These are phyloP conservation scores for Cornus florida DNA, from an alignment of 148 eudicot genomes.

Conservation along the genomic window DNA sequence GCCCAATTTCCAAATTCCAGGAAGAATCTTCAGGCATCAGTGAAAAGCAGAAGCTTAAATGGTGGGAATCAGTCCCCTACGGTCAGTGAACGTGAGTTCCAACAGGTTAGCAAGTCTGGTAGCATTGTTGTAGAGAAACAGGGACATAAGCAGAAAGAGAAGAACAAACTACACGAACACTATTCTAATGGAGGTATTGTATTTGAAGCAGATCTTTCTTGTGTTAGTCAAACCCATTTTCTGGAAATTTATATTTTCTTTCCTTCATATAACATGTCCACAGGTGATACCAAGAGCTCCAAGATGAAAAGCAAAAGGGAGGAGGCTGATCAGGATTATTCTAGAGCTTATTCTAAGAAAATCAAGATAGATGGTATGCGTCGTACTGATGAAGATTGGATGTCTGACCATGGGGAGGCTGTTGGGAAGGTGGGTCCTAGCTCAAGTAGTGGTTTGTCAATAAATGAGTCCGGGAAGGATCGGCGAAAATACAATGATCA, in stretches of 20 bases:
- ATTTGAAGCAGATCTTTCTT: conserved; percentile 13
- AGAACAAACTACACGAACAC: conserved; percentile 40
- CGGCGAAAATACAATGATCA: conserved; percentile 28
- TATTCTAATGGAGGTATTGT: conserved; percentile 58
- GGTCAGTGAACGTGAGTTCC: conserved; percentile 33
- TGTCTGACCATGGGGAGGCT: conserved; percentile 37
- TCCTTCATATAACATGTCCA: conserved; percentile 11
- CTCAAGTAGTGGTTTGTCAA: conserved; percentile 42
- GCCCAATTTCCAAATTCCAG: conserved; percentile 34
- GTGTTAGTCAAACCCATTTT: conserved; percentile 4
- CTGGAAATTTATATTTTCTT: conserved; percentile 2
- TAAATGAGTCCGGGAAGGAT: conserved; percentile 38
- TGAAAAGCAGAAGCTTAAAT: conserved; percentile 37
- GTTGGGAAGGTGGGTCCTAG: conserved; percentile 38
- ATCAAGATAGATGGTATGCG: conserved; percentile 38
- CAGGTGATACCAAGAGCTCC: conserved; percentile 56
- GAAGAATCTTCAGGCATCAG: conserved; percentile 36
- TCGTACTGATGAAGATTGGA: conserved; percentile 35
- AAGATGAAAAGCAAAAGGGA: conserved; percentile 55
- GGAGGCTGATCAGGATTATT: conserved; percentile 40
- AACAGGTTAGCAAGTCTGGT: conserved; percentile 35
- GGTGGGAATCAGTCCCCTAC: conserved; percentile 34
- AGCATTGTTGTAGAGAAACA: conserved; percentile 38
- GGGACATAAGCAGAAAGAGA: conserved; percentile 38
- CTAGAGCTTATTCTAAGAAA: conserved; percentile 65